phyloP scores from a whole-genome alignment of 495 filamentous ascomycete genomes.

The Podospora didyma region DNA sequence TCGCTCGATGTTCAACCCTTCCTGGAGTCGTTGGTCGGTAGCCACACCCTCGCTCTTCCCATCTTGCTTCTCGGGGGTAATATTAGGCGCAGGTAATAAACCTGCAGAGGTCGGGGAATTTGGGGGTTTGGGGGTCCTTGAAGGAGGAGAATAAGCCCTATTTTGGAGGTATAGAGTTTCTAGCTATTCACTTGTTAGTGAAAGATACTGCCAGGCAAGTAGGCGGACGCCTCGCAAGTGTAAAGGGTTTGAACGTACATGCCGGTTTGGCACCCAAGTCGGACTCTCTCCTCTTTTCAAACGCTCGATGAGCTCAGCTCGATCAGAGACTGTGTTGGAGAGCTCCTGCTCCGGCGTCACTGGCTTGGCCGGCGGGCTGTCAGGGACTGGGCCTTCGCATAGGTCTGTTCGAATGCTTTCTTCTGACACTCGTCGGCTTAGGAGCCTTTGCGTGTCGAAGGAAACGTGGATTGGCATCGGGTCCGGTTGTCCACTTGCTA shows the following conservation, averaged over 20 bases:
- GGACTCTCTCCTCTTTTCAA: slow-evolving; percentile 78
- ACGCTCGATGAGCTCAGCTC: slow-evolving; percentile 77
- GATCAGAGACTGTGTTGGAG: slow-evolving; percentile 43
- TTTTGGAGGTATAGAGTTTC: slow-evolving; percentile 35
- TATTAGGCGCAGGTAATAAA: slow-evolving; percentile 37
- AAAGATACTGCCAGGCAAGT: neutral
- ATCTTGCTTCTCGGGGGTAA: slow-evolving; percentile 39
- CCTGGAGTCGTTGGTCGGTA: slow-evolving; percentile 26
- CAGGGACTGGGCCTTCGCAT: slow-evolving; percentile 51
- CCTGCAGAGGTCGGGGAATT: slow-evolving; percentile 28
- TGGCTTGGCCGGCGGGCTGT: slow-evolving; percentile 29
- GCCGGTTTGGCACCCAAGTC: slow-evolving; percentile 64
- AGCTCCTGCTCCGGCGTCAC: slow-evolving; percentile 26
- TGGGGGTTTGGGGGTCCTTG: slow-evolving; percentile 32
- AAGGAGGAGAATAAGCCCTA: slow-evolving; percentile 26
- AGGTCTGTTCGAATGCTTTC: slow-evolving; percentile 54
- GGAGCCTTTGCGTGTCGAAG: slow-evolving; percentile 5
- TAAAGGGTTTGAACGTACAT: slow-evolving; percentile 46
- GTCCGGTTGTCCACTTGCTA: slow-evolving; percentile 5
- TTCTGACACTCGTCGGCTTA: slow-evolving; percentile 38
- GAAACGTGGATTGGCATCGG: slow-evolving; percentile 16
- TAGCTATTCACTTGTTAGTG: slow-evolving; percentile 24
- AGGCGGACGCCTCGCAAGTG: neutral
- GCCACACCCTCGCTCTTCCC: slow-evolving; percentile 7
- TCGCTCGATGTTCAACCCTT: slow-evolving; percentile 66